These are phyloP conservation scores for Penicillium sp. DNA, from an alignment of 2,329 filamentous ascomycete genomes.

Conservation along the genomic window DNA sequence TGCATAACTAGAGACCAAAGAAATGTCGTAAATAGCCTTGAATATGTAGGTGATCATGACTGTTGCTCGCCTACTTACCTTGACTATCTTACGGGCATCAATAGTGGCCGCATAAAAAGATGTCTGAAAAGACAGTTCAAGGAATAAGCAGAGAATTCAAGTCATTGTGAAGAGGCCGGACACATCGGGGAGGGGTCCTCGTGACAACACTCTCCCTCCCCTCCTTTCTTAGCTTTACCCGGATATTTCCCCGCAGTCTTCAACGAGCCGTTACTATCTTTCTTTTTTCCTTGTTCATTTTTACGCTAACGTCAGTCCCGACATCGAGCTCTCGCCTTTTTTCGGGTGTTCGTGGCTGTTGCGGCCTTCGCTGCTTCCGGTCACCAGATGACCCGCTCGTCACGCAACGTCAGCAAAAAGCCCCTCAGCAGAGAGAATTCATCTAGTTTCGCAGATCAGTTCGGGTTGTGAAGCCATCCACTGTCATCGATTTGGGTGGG, in stretches of 20 bases:
- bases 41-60: not conserved
- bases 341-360: conserved; percentile 1
- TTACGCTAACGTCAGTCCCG: not conserved
- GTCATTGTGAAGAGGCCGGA: not conserved
- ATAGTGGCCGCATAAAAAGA: too few species aligned
- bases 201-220: conserved; percentile 16
- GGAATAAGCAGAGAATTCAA: not conserved
- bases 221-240: conserved; percentile 5
- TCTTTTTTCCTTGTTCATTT: too few species aligned
- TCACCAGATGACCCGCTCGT: conserved; percentile 22
- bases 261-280: too few species aligned
- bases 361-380: conserved; percentile 18
- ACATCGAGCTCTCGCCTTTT: not conserved
- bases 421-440: conserved; percentile 1
- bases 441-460: not conserved
- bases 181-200: conserved; percentile 9
- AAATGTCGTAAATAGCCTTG: too few species aligned
- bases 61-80: not conserved
- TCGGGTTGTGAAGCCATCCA: not conserved
- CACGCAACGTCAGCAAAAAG: conserved; percentile 19
- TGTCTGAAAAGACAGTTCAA: too few species aligned
- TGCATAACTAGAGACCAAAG: too few species aligned
- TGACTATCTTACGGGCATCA: not conserved
- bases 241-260: conserved; percentile 12
- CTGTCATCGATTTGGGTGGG: conserved; percentile 13